These are phyloP conservation scores for Apiospora hydei DNA, from an alignment of 2,329 filamentous ascomycete species.

Conservation along the genomic window DNA sequence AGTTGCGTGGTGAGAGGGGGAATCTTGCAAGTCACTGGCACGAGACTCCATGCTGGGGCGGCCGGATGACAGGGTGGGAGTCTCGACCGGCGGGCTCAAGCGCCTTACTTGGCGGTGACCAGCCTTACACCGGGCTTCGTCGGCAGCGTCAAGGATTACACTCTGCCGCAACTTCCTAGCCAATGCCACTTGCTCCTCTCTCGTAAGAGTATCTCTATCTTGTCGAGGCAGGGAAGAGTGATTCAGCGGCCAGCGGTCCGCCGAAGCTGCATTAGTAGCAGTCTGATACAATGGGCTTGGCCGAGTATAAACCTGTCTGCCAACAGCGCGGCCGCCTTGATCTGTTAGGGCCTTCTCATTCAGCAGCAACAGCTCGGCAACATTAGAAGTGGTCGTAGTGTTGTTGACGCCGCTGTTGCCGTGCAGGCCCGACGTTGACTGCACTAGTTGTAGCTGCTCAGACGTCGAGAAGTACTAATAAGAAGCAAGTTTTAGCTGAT, in stretches of 20 bases:
- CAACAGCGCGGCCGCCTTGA: not conserved
- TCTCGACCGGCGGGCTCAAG: constrained; percentile 40
- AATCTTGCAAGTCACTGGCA: constrained; percentile 32
- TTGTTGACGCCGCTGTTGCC: constrained; percentile 17
- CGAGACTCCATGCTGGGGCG: constrained; percentile 39
- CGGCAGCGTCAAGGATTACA: constrained; percentile 62
- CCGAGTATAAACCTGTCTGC: not conserved
- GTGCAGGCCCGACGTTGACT: constrained; percentile 46
- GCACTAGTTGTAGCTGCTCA: constrained; percentile 64
- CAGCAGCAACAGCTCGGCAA: constrained; percentile 26
- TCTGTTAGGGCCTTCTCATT: not conserved
- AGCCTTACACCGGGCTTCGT: constrained; percentile 58
- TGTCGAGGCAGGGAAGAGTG: constrained; percentile 67
- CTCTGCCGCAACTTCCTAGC: constrained; percentile 57
- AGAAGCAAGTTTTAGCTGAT: constrained; percentile 21
- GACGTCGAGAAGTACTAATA: constrained; percentile 65
- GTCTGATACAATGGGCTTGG: not conserved
- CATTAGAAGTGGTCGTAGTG: constrained; percentile 19
- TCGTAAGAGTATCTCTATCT: constrained; percentile 69
- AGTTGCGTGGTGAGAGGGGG: constrained; percentile 39
- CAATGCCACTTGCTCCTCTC: constrained; percentile 68
- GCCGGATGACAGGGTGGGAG: constrained; percentile 37
- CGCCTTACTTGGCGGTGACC: constrained; percentile 46
- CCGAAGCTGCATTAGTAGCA: constrained; percentile 29
- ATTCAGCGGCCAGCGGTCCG: constrained; percentile 69